Base-by-base conservation (phyloP, 768 basidiomycete genomes). In the Boletus rex-veris region DNA sequence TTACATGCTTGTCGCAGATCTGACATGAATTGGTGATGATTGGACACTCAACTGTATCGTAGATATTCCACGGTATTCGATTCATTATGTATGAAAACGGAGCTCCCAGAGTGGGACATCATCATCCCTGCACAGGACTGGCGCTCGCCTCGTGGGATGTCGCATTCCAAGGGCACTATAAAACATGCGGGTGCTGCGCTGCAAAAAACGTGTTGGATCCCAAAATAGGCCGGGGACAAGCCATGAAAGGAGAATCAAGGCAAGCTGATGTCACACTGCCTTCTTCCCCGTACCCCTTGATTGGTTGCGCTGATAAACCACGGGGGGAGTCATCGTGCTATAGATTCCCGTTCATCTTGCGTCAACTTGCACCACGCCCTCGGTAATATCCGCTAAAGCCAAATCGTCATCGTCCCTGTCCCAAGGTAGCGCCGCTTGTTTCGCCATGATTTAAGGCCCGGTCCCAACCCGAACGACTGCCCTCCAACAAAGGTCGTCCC, bases 281-380 rank as follows among this genome's bases (percentile, higher is more conserved):
- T 70, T 58, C 39, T 28, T 52, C 56, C 58, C 47, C 53, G 52
- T 62, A 59, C 59, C 60, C 63, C 60, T 71, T 66, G 66, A 71
- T 70, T 72, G 58, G 61, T 57, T 48, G 55, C 55, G 61, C 63
- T 60, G 70, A 67, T 69, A 64, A 62, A 54, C 60, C 65, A 71
- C 63, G 65, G 55, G 59, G 53, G 59, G 66, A 59, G 61, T 64
- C 60, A 58, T 67, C 63, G 60, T 62, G 60, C 60, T 60, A 10
- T 12, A 62, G 71, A 63, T 70, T 70, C 64, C 70, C 71, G 67
- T 72, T 69, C 64, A 61, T 61, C 53, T 59, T 53, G 39, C 54
- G 55, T 58, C 60, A 62, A 60, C 58, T 56, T 54, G 52, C 69
- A 70, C 61, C 61, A 67, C 62, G 63, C 55, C 59, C 51, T 72